Conservation (phyloP, 225 moss, liverwort and hornwort species). For the Bryum argenteum region DNA sequence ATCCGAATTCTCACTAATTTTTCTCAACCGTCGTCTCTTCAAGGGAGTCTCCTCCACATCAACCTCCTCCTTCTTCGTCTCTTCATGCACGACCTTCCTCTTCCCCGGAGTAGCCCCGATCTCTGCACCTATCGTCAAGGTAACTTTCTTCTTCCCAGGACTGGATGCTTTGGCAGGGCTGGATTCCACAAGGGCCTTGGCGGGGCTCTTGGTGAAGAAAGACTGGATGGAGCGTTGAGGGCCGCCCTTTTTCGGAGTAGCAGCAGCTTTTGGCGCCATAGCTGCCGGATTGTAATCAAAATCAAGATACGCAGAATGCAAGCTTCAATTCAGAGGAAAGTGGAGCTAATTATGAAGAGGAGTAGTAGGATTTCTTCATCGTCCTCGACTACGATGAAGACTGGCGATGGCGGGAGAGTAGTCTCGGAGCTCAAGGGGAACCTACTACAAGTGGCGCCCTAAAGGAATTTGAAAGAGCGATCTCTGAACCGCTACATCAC, state of each 20-base stretch:
- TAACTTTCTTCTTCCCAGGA: conserved; percentile 30
- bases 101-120: conserved; percentile 34
- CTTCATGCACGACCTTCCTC: conserved; percentile 32
- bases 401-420: background rate
- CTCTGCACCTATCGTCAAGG: conserved; percentile 26
- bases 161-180: conserved; percentile 21
- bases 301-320: background rate
- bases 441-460: conserved; percentile 30
- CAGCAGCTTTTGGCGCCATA: conserved; percentile 55
- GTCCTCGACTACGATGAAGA: background rate
- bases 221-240: conserved; percentile 60
- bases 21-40: conserved; percentile 51
- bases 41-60: conserved; percentile 27
- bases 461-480: conserved; percentile 35
- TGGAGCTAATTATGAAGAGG: background rate
- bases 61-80: conserved; percentile 5
- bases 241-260: conserved; percentile 36
- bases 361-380: conserved; percentile 11
- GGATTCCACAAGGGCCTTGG: conserved; percentile 30
- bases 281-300: background rate
- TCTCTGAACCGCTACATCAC: conserved; percentile 24
- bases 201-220: conserved; percentile 47
- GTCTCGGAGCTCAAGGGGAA: background rate
- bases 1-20: conserved; percentile 23
- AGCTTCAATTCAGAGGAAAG: background rate